Evolutionary conservation across 805 yeast genomes (phyloP), one percentile per base, ranked within the genome.

Genomic region (Tetrapisispora pingtungensis): DNA sequence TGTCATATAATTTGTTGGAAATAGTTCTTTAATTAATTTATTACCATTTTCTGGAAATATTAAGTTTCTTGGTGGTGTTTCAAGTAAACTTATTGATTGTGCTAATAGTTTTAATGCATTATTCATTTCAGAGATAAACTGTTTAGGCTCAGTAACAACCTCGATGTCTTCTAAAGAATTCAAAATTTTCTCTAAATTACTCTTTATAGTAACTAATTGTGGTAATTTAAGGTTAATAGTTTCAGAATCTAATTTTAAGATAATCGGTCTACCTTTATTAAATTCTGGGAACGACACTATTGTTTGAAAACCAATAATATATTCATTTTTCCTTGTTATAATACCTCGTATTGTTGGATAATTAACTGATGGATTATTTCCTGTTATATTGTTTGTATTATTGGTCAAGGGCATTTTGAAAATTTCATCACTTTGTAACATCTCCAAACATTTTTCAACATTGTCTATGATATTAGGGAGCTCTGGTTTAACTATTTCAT

Each of bases 1-100:
- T n/a, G 48, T 42, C 2, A 48, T 46, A 30, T 51, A 64, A 10
- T 65, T 60, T 2, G 64, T 56, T 10, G 40, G 40, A 13, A 78
- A 74, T 39, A 78, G 53, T 20, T 59, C 64, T 7, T 82, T 82
- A 45, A 70, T 71, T 44, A 69, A 53, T 1, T 62, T 52, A 3
- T 73, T 62, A 20, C 73, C 65, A 53, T 78, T 72, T 24, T 63
- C 57, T 2, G 90, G 90, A 55, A 82, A 83, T 18, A 76, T 68
- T 24, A 80, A 62, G 12, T 59, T 58, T 4, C 77, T 74, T 36
- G 75, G 75, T 1, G 84, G 82, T 17, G 71, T 75, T 50, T 65
- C 73, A 56, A 77, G 51, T 32, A 45, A 42, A 37, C 47, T 51
- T 13, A 57, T 55, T 7, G 60, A 53, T 39, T 49, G 34, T 22